A percentile compares a stretch with the other conserved stretches of the same genome.
These are phyloP conservation scores for Rhododendron vialii DNA, from an alignment of 148 eudicot species.

Conservation along the genomic window DNA sequence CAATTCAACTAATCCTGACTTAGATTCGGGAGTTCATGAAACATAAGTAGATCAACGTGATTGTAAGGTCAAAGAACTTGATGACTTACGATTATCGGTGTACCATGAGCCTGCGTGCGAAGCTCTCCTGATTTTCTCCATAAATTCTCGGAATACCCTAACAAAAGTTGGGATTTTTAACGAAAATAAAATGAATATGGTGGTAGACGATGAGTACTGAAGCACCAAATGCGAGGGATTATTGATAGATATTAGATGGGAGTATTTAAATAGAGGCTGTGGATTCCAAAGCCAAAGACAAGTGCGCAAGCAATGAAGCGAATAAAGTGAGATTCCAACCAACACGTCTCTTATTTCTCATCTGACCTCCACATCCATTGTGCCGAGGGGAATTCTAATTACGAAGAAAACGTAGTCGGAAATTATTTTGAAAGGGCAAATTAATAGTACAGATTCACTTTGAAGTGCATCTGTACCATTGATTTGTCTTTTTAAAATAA, in stretches of 20 bases:
- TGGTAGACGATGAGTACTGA: not conserved
- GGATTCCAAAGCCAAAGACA: not conserved
- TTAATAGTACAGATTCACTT: no score
- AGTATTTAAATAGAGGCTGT: not conserved
- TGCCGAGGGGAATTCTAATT: no score
- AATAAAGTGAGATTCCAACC: not conserved
- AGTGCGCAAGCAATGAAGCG: not conserved
- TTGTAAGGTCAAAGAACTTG: not conserved
- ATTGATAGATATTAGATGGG: not conserved
- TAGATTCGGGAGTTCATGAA: not conserved
- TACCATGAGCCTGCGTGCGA: constrained; percentile 99
- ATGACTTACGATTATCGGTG: constrained; percentile 74
- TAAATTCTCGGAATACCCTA: constrained; percentile 25
- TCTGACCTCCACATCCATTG: not conserved
- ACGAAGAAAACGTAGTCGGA: no score
- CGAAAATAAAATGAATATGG: no score
- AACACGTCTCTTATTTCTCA: not conserved
- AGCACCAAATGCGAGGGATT: not conserved
- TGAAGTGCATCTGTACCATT: no score
- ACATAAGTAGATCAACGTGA: not conserved
- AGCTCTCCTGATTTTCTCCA: constrained; percentile 72
- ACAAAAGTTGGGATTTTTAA: not conserved
- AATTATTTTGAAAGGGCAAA: no score
- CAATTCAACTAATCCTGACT: no score
- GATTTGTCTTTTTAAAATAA: no score